These are phyloP conservation scores for Hypoxylon crocopeplum DNA, from an alignment of 495 filamentous ascomycete genomes.

Conservation along the genomic window DNA sequence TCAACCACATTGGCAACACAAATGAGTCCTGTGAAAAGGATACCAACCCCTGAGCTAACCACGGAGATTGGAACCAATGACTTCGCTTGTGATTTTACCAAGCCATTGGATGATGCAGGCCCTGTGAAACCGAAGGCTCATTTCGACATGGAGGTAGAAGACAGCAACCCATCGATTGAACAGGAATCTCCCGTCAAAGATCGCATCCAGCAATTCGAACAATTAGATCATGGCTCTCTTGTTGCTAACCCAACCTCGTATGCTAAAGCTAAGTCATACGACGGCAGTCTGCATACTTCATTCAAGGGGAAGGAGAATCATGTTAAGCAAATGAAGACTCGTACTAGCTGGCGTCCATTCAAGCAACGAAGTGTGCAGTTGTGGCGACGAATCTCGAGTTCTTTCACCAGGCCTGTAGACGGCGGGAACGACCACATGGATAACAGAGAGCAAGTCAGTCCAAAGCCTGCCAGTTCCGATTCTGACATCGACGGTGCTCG, in stretches of 20 bases:
- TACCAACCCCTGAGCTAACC: conserved; percentile 31
- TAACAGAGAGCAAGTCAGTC: not conserved
- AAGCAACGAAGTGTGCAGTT: conserved; percentile 21
- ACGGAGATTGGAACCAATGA: conserved; percentile 38
- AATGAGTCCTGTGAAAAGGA: conserved; percentile 12
- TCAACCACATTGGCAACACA: conserved; percentile 32
- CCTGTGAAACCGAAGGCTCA: conserved; percentile 7
- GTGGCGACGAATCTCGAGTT: conserved; percentile 38
- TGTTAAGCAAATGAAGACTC: not conserved
- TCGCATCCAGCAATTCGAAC: conserved; percentile 46
- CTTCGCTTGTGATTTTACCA: conserved; percentile 37
- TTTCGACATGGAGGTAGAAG: conserved; percentile 10
- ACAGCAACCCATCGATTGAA: not conserved
- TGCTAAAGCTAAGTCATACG: conserved; percentile 6
- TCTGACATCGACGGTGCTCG: not conserved
- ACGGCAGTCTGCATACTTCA: not conserved
- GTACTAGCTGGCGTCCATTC: conserved; percentile 18
- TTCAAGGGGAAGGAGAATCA: not conserved
- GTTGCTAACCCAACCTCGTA: conserved; percentile 1
- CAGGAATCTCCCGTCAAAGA: conserved; percentile 44
- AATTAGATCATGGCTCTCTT: conserved; percentile 19
- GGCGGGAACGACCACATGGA: conserved; percentile 11
- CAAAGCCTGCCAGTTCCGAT: too few species aligned
- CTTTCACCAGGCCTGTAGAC: conserved; percentile 25
- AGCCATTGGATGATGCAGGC: conserved; percentile 9